These are phyloP conservation scores for Chalciporus sphaerocephalus DNA, from an alignment of 768 basidiomycete species.

Conservation along the genomic window DNA sequence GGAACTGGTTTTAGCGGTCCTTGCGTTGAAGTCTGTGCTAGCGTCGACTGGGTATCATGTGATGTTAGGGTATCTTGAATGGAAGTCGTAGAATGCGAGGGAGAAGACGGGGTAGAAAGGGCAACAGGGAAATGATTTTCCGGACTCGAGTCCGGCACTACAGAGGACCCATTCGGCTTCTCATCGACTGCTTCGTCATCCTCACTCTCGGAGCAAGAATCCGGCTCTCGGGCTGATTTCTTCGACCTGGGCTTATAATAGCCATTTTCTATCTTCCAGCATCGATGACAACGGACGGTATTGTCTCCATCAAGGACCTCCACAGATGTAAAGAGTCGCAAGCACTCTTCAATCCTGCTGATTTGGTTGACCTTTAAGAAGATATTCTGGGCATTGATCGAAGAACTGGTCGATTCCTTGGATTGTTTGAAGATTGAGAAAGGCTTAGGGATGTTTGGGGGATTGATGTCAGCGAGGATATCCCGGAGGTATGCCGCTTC, in stretches of 20 bases:
- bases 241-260: slow-evolving; percentile 37
- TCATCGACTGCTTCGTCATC: slow-evolving; percentile 26
- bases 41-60: slow-evolving; percentile 23
- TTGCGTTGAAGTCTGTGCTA: slow-evolving; percentile 4
- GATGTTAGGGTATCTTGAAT: slow-evolving; percentile 30
- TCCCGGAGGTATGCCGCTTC: slow-evolving; percentile 65
- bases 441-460: slow-evolving; percentile 39
- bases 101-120: slow-evolving; percentile 12
- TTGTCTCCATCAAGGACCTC: slow-evolving; percentile 93
- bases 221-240: slow-evolving; percentile 19
- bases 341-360: slow-evolving; percentile 57
- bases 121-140: slow-evolving; percentile 17
- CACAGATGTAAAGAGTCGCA: slow-evolving; percentile 87
- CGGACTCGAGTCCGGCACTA: slow-evolving; percentile 19
- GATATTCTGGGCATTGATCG: slow-evolving; percentile 20
- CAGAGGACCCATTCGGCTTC: slow-evolving; percentile 17
- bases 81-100: slow-evolving; percentile 36
- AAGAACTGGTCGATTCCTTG: slow-evolving; percentile 20
- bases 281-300: slow-evolving; percentile 86
- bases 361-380: slow-evolving; percentile 29
- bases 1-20: slow-evolving; percentile 15
- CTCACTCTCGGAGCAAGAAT: slow-evolving; percentile 34
- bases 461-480: slow-evolving; percentile 61
- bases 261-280: slow-evolving; percentile 89
- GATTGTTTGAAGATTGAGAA: slow-evolving; percentile 48